Evolutionary conservation across 306 rosid species (phyloP).

Genomic region (Citrullus colocynthis): DNA sequence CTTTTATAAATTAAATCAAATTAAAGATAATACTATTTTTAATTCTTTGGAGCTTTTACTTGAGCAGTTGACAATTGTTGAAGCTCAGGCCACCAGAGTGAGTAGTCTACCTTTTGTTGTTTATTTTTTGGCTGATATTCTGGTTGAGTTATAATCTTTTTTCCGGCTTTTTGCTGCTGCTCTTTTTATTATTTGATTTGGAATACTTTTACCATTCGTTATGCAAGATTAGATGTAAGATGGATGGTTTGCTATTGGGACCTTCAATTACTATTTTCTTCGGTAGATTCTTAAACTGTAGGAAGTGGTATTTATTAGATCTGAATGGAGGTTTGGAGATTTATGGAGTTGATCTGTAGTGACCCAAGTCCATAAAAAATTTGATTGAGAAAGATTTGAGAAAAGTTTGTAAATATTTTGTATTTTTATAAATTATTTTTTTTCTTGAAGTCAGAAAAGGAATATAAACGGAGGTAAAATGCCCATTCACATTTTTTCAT

Average conservation of each 20-base stretch:
- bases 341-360: not conserved
- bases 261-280: not conserved
- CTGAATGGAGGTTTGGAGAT: not conserved
- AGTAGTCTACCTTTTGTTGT: constrained; percentile 21
- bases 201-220: not conserved
- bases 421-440: not conserved
- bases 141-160: not conserved
- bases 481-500: not conserved
- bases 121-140: not conserved
- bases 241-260: not conserved
- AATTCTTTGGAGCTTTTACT: constrained; percentile 44
- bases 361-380: not conserved
- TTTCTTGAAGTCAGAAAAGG: not conserved
- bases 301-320: not conserved
- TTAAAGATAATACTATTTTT: constrained; percentile 59
- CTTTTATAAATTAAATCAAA: constrained; percentile 51
- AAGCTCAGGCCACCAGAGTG: constrained; percentile 41
- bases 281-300: not conserved
- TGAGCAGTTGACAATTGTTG: constrained; percentile 31
- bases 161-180: not conserved
- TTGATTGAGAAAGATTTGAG: not conserved
- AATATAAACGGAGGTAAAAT: not conserved
- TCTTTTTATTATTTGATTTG: not conserved
- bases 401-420: not conserved
- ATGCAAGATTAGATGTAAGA: not conserved